Evolutionary conservation across 805 yeast genomes (phyloP), one percentile per base, ranked within the genome.

Genomic region (Ogataea methanolica): DNA sequence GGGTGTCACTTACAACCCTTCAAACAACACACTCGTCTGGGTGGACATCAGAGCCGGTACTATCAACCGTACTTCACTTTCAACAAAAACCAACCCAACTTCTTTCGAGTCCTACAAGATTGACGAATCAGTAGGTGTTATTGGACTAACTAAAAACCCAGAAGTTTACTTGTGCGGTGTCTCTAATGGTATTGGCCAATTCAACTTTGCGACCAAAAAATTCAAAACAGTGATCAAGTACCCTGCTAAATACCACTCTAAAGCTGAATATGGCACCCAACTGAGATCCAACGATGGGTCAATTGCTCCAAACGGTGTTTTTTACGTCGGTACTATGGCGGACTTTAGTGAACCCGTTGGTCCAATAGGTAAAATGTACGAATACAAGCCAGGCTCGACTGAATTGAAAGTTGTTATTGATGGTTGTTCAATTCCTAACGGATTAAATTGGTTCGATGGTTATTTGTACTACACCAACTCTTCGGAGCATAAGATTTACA

Each of bases 291-390:
- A 90, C 59, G 97, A 90, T 61, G 96, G 97, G 0, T 76, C 79
- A 41, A 77, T 89, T 37, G 90, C 88, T 50, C 84, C 87, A 4
- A 69, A 78, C 58, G 96, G 96, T 1, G 75, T 83, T 51, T 75
- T 89, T 43, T 84, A 87, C 78, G 79, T 87, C 43, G 96, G 97
- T 1, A 73, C 91, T 19, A 90, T 90, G 96, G 73, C 73, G 45
- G 56, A 58, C 34, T 59, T 58, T 33, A 51, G 41, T 35, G 46
- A 51, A 23, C 66, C 63, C 15, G 58, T 55, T 21, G 45, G 61
- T n/a, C 67, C 70, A 1, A 78, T 77, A 45, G 97, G 96, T 1
- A 72, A 71, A 42, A 58, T 83, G 41, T 72, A 76, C 57, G 69
- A 73, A 38, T 68, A 73, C 44, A 5, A 15, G 6, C 67, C 70